Conservation (phyloP, 306 rosid genomes). For the Casuarina equisetifolia region DNA sequence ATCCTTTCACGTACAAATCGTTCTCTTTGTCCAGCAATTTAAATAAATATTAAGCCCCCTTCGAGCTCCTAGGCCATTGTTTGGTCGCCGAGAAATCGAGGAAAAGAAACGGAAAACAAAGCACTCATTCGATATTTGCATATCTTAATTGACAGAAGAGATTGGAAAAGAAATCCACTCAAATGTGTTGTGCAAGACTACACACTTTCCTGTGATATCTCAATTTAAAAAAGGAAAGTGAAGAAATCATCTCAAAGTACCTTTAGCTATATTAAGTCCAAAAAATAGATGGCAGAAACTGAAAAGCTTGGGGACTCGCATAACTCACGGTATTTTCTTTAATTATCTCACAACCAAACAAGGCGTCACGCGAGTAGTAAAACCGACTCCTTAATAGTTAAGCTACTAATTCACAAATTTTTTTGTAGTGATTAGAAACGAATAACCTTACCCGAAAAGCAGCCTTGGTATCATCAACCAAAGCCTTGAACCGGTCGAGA, state of each 20-base stretch:
- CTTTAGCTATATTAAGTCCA: not conserved
- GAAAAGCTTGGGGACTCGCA: not conserved
- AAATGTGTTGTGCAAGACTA: not conserved
- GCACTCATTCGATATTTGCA: not conserved
- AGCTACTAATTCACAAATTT: slow-evolving; percentile 13
- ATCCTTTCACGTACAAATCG: not conserved
- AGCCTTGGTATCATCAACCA: slow-evolving; percentile 80
- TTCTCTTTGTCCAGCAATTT: not conserved
- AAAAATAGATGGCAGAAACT: not conserved
- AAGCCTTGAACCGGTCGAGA: slow-evolving; percentile 61
- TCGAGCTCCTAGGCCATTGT: not conserved
- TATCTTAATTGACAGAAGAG: not conserved
- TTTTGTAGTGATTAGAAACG: not conserved
- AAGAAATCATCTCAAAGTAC: too few species aligned
- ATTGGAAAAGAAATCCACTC: not conserved
- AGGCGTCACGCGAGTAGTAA: not conserved
- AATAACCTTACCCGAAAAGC: slow-evolving; percentile 60
- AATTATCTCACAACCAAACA: slow-evolving; percentile 1
- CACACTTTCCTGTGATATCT: too few species aligned
- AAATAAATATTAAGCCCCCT: not conserved
- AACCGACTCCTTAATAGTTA: not conserved
- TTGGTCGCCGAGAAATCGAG: not conserved
- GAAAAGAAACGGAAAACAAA: not conserved
- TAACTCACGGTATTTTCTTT: not conserved
- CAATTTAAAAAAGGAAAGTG: too few species aligned